These are phyloP conservation scores for Fragaria iinumae DNA, from an alignment of 306 rosid species.

Conservation along the genomic window DNA sequence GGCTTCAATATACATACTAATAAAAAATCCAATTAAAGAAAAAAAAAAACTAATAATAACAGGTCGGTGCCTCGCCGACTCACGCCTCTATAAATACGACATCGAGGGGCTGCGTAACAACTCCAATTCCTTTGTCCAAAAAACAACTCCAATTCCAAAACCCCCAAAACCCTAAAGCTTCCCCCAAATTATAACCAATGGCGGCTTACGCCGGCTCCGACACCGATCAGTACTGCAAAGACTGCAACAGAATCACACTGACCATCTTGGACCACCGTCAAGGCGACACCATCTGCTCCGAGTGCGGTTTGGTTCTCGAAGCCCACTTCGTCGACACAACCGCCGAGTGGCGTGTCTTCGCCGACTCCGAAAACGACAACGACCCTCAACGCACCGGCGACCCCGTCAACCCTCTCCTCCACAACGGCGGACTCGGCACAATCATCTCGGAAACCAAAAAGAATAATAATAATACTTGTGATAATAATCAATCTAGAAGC, in stretches of 20 bases:
- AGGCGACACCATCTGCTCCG: conserved; percentile 25
- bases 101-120: not conserved
- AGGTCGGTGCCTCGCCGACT: not conserved
- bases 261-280: conserved; percentile 4
- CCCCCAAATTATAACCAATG: not conserved
- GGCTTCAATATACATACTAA: too few relatives aligned
- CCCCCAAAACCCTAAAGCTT: not conserved
- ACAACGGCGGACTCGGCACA: not conserved
- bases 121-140: not conserved
- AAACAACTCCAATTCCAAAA: not conserved
- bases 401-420: not conserved
- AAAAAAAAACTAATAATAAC: too few relatives aligned
- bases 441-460: not conserved
- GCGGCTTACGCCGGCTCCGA: not conserved
- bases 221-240: not conserved
- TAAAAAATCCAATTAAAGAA: too few relatives aligned
- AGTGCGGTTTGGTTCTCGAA: conserved; percentile 25
- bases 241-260: not conserved
- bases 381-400: conserved; percentile 1
- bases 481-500: not conserved
- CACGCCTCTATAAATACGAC: not conserved
- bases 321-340: not conserved
- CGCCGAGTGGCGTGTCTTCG: conserved; percentile 23
- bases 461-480: too few relatives aligned
- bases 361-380: not conserved